Evolutionary conservation across 2,329 filamentous ascomycete species (phyloP).

Genomic region (Thielaviopsis musarum): DNA sequence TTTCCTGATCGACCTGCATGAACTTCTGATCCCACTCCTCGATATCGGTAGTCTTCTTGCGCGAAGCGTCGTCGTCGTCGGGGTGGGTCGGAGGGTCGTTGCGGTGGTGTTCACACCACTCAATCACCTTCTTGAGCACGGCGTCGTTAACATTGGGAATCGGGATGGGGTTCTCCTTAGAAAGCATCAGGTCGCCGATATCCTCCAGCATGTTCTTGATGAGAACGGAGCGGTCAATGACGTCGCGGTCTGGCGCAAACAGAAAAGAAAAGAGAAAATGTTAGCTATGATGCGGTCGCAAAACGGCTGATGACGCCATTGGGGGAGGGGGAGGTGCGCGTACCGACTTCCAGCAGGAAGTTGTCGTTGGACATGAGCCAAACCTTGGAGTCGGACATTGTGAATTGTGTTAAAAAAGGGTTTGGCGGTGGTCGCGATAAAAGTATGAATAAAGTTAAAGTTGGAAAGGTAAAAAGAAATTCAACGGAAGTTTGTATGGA

Average conservation of each 20-base stretch:
- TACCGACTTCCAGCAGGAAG: constrained; percentile 30
- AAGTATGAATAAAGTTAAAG: neutral
- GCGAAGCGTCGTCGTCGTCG: constrained; percentile 83
- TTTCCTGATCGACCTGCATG: constrained; percentile 99
- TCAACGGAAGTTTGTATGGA: no score
- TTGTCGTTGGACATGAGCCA: constrained; percentile 35
- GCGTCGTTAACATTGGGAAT: constrained; percentile 88
- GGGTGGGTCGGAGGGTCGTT: constrained; percentile 65
- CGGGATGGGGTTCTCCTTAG: constrained; percentile 53
- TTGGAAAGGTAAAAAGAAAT: neutral
- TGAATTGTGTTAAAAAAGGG: constrained; percentile 12
- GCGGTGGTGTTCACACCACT: constrained; percentile 95
- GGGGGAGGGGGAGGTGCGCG: constrained; percentile 17
- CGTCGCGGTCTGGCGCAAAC: constrained; percentile 46
- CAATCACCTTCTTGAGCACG: constrained; percentile 87
- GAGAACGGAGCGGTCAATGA: constrained; percentile 81
- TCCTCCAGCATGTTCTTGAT: constrained; percentile 99
- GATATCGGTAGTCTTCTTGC: constrained; percentile 97
- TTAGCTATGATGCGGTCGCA: neutral
- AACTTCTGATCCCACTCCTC: constrained; percentile 99
- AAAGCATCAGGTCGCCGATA: constrained; percentile 47
- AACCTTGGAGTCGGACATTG: constrained; percentile 25
- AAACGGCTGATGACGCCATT: neutral
- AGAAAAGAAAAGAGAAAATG: neutral
- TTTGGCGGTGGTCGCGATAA: neutral